Base-by-base conservation (phyloP, 768 basidiomycete genomes). In the Pleurotus ostreatus region DNA sequence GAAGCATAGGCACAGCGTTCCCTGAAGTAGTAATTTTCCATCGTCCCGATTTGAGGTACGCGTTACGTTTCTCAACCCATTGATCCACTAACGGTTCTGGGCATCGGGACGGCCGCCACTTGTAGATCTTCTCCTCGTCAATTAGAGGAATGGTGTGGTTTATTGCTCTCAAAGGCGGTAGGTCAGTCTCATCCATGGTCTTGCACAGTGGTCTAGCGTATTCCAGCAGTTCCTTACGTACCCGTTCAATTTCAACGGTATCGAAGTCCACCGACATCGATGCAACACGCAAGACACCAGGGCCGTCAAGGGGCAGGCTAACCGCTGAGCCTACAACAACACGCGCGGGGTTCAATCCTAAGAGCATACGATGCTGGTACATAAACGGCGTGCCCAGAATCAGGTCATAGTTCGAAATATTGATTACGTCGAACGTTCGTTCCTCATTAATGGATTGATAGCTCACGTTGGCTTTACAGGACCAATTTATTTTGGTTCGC, bases 71-170 rank as follows among this genome's bases (percentile, higher is more conserved):
- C 22, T 65, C 63, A 6, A 38, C 49, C 70, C 71, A 71, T 47
- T 69, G 70, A 0, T 18, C 13, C 22, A 61, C 12, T 2, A 77
- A 55, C 0, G 71, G 65, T 43, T 78, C 75, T 1, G 74, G 72
- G 51, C 79, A 80, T 8, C 60, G 41, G 0, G 73, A 66, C 0
- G 66, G 61, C 0, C 66, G 59, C 74, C 73, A 79, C 0, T 59
- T 59, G 48, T 76, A 75, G 0, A 54, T 55, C 46, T 63, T 65
- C 0, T 57, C 26, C 9, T 65, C 58, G 40, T 78, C 71, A 20
- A 77, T 77, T 2, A 80, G 56, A 0, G 70, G 72, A 1, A 80
- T 78, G 0, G 54, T 44, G 55, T 80, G 76, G 57, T 80, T 79
- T 1, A 79, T 72, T 0, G 57, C 72, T 1, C 71, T 30, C 2